Evolutionary conservation across 148 eudicot species (phyloP).

Genomic region (Spergularia bocconei): DNA sequence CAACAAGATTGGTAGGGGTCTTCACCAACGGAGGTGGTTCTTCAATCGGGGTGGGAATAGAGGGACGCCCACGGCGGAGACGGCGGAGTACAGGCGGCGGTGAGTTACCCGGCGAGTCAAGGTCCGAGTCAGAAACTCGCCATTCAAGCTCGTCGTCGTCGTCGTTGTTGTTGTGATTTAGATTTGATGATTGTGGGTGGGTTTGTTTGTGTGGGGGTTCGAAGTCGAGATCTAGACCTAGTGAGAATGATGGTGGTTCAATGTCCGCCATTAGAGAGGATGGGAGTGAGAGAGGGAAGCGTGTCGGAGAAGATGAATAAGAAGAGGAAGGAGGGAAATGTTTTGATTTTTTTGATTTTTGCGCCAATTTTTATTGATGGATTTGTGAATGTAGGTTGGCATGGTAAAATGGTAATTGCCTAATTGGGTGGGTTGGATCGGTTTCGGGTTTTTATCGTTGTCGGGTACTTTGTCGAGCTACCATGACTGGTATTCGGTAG

Average conservation of each 20-base stretch:
- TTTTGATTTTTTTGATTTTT: conserved; percentile 22
- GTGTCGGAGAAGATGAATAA: background rate
- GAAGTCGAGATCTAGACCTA: conserved; percentile 70
- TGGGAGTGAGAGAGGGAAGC: background rate
- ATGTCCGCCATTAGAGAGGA: conserved; percentile 49
- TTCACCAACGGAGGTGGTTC: conserved; percentile 4
- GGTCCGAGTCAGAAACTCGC: conserved; percentile 38
- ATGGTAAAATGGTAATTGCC: too few species aligned
- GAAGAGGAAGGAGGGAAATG: background rate
- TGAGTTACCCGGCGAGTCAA: conserved; percentile 21
- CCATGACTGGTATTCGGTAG: too few species aligned
- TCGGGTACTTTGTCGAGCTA: too few species aligned
- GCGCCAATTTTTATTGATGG: conserved; percentile 23
- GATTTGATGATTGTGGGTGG: conserved; percentile 23
- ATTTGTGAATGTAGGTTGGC: background rate
- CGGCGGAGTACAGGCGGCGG: conserved; percentile 26
- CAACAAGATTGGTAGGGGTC: conserved; percentile 19
- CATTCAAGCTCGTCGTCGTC: conserved; percentile 31
- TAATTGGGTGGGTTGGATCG: too few species aligned
- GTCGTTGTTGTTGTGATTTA: conserved; percentile 26
- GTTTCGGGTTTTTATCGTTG: too few species aligned
- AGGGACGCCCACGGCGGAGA: conserved; percentile 52
- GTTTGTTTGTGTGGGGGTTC: conserved; percentile 35
- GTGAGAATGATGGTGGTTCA: conserved; percentile 81
- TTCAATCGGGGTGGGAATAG: conserved; percentile 16